Conservation (phyloP, 139 green algal genomes). For the Picochlorum costavermella region DNA sequence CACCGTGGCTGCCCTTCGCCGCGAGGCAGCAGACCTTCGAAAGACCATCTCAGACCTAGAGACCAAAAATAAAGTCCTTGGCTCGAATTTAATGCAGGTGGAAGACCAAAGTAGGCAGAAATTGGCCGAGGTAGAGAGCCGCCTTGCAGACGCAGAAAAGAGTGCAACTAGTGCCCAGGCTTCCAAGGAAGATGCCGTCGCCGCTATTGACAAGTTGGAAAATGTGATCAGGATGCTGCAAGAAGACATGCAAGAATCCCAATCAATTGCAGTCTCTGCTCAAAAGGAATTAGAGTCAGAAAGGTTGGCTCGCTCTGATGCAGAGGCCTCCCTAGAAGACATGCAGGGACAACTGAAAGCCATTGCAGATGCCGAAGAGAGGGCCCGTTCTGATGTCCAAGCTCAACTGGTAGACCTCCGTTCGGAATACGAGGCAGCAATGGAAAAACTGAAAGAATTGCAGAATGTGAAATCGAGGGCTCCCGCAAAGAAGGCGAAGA, state of each 20-base stretch:
- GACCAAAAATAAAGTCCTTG: conserved; percentile 19
- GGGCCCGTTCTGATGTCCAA: conserved; percentile 13
- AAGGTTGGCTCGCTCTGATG: conserved; percentile 20
- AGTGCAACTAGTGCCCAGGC: conserved; percentile 11
- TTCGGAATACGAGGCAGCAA: conserved; percentile 23
- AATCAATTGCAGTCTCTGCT: conserved; percentile 21
- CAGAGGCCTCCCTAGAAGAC: conserved; percentile 16
- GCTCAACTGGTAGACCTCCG: conserved; percentile 14
- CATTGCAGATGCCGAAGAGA: conserved; percentile 25
- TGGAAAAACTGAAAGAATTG: conserved; percentile 17
- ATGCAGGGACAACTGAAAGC: conserved; percentile 16
- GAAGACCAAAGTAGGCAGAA: conserved; percentile 18
- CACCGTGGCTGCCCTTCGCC: conserved; percentile 16
- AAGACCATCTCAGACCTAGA: conserved; percentile 24
- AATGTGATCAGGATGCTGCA: conserved; percentile 20
- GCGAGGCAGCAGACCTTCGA: conserved; percentile 17
- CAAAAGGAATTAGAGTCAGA: conserved; percentile 20
- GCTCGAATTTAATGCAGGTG: conserved; percentile 16
- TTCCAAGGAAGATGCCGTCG: conserved; percentile 23
- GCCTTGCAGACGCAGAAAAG: conserved; percentile 4
- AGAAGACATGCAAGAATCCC: conserved; percentile 31
- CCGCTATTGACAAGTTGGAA: conserved; percentile 39
- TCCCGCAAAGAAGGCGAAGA: not conserved
- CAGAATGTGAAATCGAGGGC: conserved; percentile 4
- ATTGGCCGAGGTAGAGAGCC: not conserved